Conservation (phyloP, 768 basidiomycete species). For the Lactifluus piperatus region DNA sequence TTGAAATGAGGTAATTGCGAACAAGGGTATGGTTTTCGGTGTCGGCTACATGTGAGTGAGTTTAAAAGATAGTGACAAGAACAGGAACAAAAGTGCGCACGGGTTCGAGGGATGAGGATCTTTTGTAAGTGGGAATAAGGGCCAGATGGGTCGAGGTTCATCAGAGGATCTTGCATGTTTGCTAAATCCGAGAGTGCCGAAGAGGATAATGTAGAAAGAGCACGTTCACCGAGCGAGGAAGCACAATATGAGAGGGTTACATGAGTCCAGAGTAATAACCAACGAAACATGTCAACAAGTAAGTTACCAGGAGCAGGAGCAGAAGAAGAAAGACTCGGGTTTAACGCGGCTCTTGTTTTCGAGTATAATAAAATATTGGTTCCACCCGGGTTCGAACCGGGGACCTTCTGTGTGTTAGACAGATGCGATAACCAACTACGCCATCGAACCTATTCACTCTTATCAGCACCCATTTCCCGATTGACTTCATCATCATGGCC, state of each 20-base stretch:
- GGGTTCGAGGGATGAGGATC: constrained; percentile 76
- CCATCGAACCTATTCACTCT: constrained; percentile 33
- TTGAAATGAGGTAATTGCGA: constrained; percentile 69
- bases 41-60: constrained; percentile 37
- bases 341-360: too few relatives aligned
- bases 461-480: not conserved
- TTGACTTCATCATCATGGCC: constrained; percentile 45
- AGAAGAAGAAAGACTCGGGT: not conserved
- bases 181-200: constrained; percentile 44
- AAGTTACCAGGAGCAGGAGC: not conserved
- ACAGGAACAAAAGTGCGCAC: constrained; percentile 36
- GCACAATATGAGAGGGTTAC: constrained; percentile 23
- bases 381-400: constrained; percentile 22
- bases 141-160: constrained; percentile 56
- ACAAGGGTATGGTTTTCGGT: constrained; percentile 76
- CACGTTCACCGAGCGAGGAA: constrained; percentile 31
- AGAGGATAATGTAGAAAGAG: constrained; percentile 37
- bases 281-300: not conserved
- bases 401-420: constrained; percentile 45
- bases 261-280: not conserved
- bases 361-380: constrained; percentile 8
- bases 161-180: constrained; percentile 51
- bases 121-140: constrained; percentile 69
- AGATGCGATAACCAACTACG: constrained; percentile 75
- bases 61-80: not conserved